Evolutionary conservation across 352 stramenopile species (phyloP), one percentile per base, ranked within the genome.

Genomic region (Globisporangium cederbergense): DNA sequence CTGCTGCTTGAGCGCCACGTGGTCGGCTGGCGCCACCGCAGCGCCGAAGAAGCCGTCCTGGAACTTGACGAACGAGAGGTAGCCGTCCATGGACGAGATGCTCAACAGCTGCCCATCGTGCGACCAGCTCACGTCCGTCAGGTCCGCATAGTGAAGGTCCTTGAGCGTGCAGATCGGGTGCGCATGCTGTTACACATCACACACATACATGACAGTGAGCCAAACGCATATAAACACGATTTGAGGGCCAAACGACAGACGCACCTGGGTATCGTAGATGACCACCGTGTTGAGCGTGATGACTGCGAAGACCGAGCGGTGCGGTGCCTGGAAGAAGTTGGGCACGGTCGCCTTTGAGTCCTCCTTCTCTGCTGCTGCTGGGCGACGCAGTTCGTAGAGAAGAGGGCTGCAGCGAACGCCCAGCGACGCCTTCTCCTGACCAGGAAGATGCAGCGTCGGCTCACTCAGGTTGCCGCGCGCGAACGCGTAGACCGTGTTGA

Each of bases 51-150:
- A 97, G 14, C 81, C 90, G 36, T 88, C 71, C 38, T 79, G 78
- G 74, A 98, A 98, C 42, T 77, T 86, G 36, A 98, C 78, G 61
- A 98, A 95, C 5, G 90, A 98, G 38, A 98, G 77, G 66, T 99
- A 98, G 45, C 96, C 96, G 75, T 99, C 96, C 30, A 91, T 95
- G 32, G 95, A 98, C n/a, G 88, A 96, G 16, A 98, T 86, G 61
- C 96, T 88, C 22, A 99, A 76, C n/a, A 85, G 82, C 45, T 85
- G 86, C 13, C 95, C 96, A 73, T 98, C 91, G 0, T 69, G 53
- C 1, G 91, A 96, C 96, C 96, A 99, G 50, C 81, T 86, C 32
- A 82, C 87, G 77, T 98, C 96, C 16, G 95, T 98, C 58, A 99
- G 81, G 34, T 97, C 88, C 10, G 95, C 90, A 79, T 98, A 98